phyloP scores from a whole-genome alignment of 441 rosid genomes.

The Syzygium syzygioides region DNA sequence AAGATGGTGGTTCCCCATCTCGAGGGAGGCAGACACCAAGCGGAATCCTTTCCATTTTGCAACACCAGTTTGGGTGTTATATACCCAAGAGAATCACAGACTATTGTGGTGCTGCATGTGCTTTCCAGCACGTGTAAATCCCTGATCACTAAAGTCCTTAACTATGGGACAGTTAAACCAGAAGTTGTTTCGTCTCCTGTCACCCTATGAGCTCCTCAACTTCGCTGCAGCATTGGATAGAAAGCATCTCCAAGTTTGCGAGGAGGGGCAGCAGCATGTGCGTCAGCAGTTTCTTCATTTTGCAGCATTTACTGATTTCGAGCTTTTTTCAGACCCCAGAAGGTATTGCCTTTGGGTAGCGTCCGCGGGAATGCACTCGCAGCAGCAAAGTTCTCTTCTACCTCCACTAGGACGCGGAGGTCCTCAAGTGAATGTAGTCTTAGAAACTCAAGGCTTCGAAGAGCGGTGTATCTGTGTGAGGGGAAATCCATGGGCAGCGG shows the following conservation, averaged over 20 bases:
- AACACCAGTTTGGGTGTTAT: background rate
- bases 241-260: conserved; percentile 5
- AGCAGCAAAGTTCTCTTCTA: background rate
- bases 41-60: background rate
- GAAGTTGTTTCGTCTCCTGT: background rate
- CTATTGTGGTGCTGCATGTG: conserved; percentile 1
- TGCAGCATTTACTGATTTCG: background rate
- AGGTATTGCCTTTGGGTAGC: background rate
- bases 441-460: background rate
- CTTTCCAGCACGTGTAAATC: conserved; percentile 3
- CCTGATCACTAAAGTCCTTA: background rate
- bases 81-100: background rate
- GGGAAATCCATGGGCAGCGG: background rate
- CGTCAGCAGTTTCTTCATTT: background rate
- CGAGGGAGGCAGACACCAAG: background rate
- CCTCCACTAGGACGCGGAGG: background rate
- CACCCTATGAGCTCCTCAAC: conserved; percentile 19
- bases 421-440: background rate
- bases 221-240: background rate
- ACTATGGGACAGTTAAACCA: conserved; percentile 1
- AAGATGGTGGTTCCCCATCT: background rate
- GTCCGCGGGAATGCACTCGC: background rate
- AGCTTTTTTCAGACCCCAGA: background rate
- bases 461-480: background rate
- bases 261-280: background rate